A percentile compares a stretch with the other conserved stretches of the same genome.
Evolutionary conservation across 164 flowering plant genomes (phyloP).

Genomic region (Stephania cephalantha): DNA sequence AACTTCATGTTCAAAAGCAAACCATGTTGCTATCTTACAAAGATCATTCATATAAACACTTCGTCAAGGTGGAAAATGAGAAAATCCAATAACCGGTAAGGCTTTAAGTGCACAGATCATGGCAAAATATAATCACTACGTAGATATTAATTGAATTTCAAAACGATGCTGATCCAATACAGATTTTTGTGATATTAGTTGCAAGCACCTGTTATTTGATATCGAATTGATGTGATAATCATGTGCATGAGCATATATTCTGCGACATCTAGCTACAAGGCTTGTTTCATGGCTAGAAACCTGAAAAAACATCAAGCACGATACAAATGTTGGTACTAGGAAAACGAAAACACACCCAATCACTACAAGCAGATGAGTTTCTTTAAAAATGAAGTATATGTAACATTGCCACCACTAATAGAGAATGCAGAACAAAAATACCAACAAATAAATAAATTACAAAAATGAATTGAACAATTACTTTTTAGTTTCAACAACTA

Average conservation of each 20-base stretch:
- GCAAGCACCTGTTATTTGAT: slow-evolving; percentile 80
- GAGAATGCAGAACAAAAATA: not conserved
- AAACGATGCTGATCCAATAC: not conserved
- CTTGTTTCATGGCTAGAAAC: slow-evolving; percentile 84
- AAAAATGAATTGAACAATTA: not conserved
- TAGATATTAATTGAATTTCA: not conserved
- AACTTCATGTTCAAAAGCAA: not conserved
- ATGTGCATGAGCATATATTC: slow-evolving; percentile 99
- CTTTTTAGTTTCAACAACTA: not conserved
- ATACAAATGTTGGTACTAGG: slow-evolving; percentile 9
- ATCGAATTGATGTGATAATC: slow-evolving; percentile 99
- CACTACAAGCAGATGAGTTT: not conserved
- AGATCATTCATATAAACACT: not conserved
- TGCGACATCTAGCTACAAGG: slow-evolving; percentile 81
- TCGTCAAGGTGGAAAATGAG: not conserved
- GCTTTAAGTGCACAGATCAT: not conserved
- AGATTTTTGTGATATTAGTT: not conserved
- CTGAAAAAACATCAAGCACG: slow-evolving; percentile 28
- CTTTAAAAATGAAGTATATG: not conserved
- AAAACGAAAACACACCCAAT: not conserved
- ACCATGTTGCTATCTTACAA: not conserved
- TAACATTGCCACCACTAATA: not conserved
- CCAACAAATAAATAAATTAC: too few species aligned
- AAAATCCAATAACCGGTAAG: not conserved
- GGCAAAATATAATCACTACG: not conserved